Base-by-base conservation (phyloP, 1,284 basidiomycete genomes). In the Anthracocystis setariae region DNA sequence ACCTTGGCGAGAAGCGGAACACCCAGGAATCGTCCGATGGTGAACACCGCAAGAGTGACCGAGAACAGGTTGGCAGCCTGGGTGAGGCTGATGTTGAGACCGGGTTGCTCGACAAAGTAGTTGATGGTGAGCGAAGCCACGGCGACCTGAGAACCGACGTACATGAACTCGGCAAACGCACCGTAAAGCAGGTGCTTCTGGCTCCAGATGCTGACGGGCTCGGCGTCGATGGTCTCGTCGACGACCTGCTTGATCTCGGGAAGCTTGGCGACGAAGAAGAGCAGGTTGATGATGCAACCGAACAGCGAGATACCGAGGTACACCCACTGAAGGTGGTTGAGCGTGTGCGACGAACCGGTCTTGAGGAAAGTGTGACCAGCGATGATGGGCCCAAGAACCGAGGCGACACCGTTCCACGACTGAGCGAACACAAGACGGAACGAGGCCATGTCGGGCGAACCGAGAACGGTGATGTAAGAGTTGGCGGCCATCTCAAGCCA, bases 341-440 rank as follows among this genome's bases (percentile, higher is more conserved):
- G 86, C 32, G 85, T 85, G 43, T 84, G 86, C 5, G 86, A 86
- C 79, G 91, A 89, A 52, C 84, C 86, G 2, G 87, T 90, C 7
- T 83, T 84, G 85, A 91, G 91, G 85, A 92, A 92, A 86, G 88
- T 91, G 42, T 85, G 84, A 17, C 89, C 88, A 21, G 90, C 91
- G 75, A 92, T 92, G 73, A 92, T 86, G 24, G 91, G 91, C 0
- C 91, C 91, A 21, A 89, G 86, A 77, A 92, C 91, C 0, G 88
- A 88, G 0, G 90, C 91, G 37, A 92, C 85, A 45, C 91, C 90
- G 82, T 92, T 90, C 85, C 91, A 92, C 2, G 90, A 89, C 84
- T 92, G 91, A 51, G 89, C 90, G 79, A 92, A 90, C 79, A 92
- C 91, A 35, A 93, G 86, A 43, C 91, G 87, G 79, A 90, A 89